phyloP scores from a whole-genome alignment of 2,329 filamentous ascomycete genomes.

The Paecilomyces variotii region DNA sequence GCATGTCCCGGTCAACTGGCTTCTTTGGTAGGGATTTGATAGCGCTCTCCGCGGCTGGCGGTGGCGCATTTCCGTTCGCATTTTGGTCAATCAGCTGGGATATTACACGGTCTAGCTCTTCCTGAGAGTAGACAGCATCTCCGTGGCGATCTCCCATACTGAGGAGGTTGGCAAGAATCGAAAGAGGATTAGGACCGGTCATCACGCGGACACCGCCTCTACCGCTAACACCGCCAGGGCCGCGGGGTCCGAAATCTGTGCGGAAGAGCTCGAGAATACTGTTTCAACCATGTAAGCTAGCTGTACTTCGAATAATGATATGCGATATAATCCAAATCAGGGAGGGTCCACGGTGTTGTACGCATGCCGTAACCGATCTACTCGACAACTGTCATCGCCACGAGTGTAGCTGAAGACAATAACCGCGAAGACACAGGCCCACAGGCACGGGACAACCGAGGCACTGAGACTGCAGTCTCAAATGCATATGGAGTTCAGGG shows the following conservation, averaged over 20 bases:
- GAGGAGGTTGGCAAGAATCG: conserved; percentile 36
- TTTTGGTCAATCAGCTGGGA: conserved; percentile 82
- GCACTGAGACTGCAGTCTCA: not conserved
- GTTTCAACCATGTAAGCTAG: not conserved
- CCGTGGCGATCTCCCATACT: conserved; percentile 44
- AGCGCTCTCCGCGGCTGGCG: conserved; percentile 67
- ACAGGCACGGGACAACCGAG: not conserved
- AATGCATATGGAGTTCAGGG: not conserved
- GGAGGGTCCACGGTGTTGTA: not conserved
- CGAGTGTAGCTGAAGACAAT: not conserved
- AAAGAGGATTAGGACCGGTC: conserved; percentile 31
- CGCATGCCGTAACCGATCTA: not conserved
- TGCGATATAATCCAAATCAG: not conserved
- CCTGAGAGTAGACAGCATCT: conserved; percentile 84
- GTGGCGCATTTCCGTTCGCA: conserved; percentile 63
- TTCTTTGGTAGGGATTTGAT: conserved; percentile 67
- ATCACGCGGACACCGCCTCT: conserved; percentile 15
- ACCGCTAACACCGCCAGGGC: conserved; percentile 2
- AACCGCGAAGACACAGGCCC: not conserved
- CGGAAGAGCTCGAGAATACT: conserved; percentile 23
- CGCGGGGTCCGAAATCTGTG: conserved; percentile 9
- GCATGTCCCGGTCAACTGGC: conserved; percentile 60
- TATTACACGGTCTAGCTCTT: conserved; percentile 82
- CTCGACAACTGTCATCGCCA: not conserved
- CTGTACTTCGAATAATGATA: not conserved